phyloP scores from a whole-genome alignment of 1,284 basidiomycete species.

The Apiotrichum siamense region DNA sequence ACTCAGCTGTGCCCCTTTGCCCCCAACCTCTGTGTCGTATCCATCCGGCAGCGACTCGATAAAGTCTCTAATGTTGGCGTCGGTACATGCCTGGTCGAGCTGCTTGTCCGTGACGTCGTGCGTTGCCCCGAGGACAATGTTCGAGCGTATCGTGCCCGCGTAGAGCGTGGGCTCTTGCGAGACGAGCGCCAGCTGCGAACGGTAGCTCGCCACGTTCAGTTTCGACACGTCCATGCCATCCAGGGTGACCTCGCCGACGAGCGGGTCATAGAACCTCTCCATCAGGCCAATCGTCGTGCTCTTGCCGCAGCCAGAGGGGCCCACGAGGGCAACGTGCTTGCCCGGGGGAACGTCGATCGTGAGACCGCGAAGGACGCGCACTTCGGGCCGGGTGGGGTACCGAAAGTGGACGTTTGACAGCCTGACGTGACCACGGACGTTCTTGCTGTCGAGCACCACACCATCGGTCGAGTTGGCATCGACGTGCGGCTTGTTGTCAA shows the following conservation, averaged over 20 bases:
- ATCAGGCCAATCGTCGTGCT: slow-evolving; percentile 53
- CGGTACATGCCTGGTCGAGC: slow-evolving; percentile 71
- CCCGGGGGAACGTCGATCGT: slow-evolving; percentile 77
- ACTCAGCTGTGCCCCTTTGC: slow-evolving; percentile 86
- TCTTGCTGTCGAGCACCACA: slow-evolving; percentile 51
- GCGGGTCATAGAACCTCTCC: slow-evolving; percentile 54
- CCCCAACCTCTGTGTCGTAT: slow-evolving; percentile 87
- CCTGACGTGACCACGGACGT: slow-evolving; percentile 63
- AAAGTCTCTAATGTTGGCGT: slow-evolving; percentile 85
- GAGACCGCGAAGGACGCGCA: slow-evolving; percentile 76
- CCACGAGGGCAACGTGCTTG: slow-evolving; percentile 81
- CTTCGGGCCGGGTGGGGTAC: slow-evolving; percentile 83
- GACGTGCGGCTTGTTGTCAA: slow-evolving; percentile 71
- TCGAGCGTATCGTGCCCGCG: slow-evolving; percentile 80
- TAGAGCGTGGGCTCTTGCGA: slow-evolving; percentile 92
- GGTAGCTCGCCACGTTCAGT: slow-evolving; percentile 75
- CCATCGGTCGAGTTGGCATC: slow-evolving; percentile 74
- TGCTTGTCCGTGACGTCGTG: slow-evolving; percentile 82
- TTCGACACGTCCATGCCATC: slow-evolving; percentile 74
- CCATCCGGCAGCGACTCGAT: slow-evolving; percentile 79
- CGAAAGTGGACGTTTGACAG: slow-evolving; percentile 87
- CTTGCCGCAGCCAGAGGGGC: slow-evolving; percentile 66
- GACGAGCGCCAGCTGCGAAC: slow-evolving; percentile 78
- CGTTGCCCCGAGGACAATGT: slow-evolving; percentile 73
- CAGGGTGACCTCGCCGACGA: slow-evolving; percentile 51